These are phyloP conservation scores for Crucibulum cyathiforme DNA, from an alignment of 1,284 basidiomycete species.

Conservation along the genomic window DNA sequence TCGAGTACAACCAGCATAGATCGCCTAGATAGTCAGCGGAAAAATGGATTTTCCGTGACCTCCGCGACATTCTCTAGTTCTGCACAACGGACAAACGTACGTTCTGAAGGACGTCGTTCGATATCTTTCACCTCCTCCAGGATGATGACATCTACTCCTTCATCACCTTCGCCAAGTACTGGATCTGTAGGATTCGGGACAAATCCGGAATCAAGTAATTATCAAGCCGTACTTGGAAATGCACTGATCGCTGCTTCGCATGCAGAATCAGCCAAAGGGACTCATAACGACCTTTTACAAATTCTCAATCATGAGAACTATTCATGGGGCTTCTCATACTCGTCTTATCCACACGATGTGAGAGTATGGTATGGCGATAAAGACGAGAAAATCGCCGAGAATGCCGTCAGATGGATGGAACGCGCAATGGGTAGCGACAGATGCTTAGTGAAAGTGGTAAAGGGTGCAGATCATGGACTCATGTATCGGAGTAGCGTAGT, in stretches of 20 bases:
- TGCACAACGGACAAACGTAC: slow-evolving; percentile 28
- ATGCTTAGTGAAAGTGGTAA: slow-evolving; percentile 83
- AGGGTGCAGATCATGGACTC: slow-evolving; percentile 88
- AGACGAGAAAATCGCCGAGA: slow-evolving; percentile 92
- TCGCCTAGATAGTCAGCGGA: neutral
- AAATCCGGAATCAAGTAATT: slow-evolving; percentile 31
- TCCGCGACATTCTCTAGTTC: slow-evolving; percentile 1
- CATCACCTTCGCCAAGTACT: slow-evolving; percentile 49
- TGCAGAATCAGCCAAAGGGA: slow-evolving; percentile 90
- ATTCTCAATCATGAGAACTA: slow-evolving; percentile 88
- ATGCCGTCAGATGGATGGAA: slow-evolving; percentile 91
- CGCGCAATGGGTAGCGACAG: slow-evolving; percentile 77
- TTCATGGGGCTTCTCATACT: slow-evolving; percentile 86
- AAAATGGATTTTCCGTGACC: neutral
- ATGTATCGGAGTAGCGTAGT: slow-evolving; percentile 92
- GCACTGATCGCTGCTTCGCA: slow-evolving; percentile 94
- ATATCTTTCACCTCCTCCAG: slow-evolving; percentile 64
- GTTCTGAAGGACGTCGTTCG: slow-evolving; percentile 62
- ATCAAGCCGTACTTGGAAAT: slow-evolving; percentile 78
- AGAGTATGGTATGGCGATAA: slow-evolving; percentile 93
- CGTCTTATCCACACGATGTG: slow-evolving; percentile 79
- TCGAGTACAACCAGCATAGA: slow-evolving; percentile 38
- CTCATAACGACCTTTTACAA: slow-evolving; percentile 88
- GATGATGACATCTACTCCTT: slow-evolving; percentile 57
- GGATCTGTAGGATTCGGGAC: slow-evolving; percentile 42